phyloP scores from a whole-genome alignment of 495 filamentous ascomycete genomes.

The Saxophila tyrrhenica region DNA sequence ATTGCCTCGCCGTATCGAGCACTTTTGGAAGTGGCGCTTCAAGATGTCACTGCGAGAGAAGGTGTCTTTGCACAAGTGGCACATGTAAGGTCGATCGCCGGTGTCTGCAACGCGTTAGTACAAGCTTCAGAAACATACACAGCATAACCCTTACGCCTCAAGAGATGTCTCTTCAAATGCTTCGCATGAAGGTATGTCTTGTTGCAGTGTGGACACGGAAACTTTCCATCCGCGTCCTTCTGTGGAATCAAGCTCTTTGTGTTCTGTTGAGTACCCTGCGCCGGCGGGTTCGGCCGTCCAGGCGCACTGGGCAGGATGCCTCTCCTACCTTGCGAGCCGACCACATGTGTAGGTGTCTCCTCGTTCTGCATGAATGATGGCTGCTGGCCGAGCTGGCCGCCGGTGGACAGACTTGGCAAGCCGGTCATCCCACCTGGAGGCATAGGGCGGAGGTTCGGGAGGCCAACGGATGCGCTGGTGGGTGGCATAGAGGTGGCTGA shows the following conservation, averaged over 20 bases:
- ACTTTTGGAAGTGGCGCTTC: constrained; percentile 98
- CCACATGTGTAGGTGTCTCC: constrained; percentile 69
- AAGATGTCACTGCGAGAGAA: constrained; percentile 97
- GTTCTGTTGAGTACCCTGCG: constrained; percentile 58
- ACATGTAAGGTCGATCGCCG: constrained; percentile 93
- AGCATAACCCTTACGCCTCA: constrained; percentile 65
- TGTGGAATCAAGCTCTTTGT: constrained; percentile 52
- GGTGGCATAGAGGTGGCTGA: constrained; percentile 12
- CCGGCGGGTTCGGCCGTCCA: constrained; percentile 56
- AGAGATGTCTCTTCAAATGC: constrained; percentile 89
- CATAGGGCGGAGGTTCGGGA: constrained; percentile 35
- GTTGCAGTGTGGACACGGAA: constrained; percentile 89
- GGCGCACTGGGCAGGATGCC: constrained; percentile 86
- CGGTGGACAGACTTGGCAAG: constrained; percentile 20
- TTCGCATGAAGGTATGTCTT: constrained; percentile 97
- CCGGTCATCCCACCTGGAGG: constrained; percentile 37
- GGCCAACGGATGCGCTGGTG: constrained; percentile 26
- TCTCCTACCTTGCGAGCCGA: constrained; percentile 80
- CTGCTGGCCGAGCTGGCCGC: constrained; percentile 21
- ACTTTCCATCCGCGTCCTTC: constrained; percentile 95
- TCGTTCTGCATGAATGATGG: constrained; percentile 37
- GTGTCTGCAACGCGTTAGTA: constrained; percentile 52
- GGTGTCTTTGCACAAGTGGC: constrained; percentile 92
- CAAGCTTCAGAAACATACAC: not conserved
- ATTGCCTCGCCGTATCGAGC: constrained; percentile 87